Conservation (phyloP, 306 rosid species). For the Vigna mungo region DNA sequence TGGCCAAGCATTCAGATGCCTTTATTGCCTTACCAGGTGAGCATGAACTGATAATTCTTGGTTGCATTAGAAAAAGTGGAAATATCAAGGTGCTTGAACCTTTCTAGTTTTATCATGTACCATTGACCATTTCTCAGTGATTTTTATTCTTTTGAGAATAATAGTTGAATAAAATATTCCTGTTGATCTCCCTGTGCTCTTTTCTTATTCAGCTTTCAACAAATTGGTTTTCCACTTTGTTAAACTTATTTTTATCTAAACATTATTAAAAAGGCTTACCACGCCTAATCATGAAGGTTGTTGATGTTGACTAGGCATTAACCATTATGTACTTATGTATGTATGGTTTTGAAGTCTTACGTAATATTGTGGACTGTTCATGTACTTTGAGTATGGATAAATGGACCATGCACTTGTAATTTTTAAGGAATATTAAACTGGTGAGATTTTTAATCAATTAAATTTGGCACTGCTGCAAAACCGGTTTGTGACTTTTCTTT, state of each 20-base stretch:
- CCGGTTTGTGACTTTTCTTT: slow-evolving; percentile 35
- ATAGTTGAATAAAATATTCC: slow-evolving; percentile 17
- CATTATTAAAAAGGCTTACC: slow-evolving; percentile 35
- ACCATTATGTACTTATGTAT: slow-evolving; percentile 32
- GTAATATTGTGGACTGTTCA: slow-evolving; percentile 32
- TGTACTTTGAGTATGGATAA: slow-evolving; percentile 25
- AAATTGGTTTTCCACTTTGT: slow-evolving; percentile 3
- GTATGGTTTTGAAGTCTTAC: slow-evolving; percentile 24
- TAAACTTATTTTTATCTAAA: slow-evolving; percentile 24
- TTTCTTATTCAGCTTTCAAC: slow-evolving; percentile 30
- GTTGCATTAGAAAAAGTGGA: slow-evolving; percentile 40
- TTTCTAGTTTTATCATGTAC: slow-evolving; percentile 51
- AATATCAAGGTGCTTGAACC: slow-evolving; percentile 44
- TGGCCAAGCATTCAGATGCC: slow-evolving; percentile 99
- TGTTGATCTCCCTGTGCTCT: slow-evolving; percentile 6
- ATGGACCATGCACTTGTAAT: slow-evolving; percentile 7
- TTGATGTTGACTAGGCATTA: slow-evolving; percentile 42
- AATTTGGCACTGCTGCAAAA: slow-evolving; percentile 44
- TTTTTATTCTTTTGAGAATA: slow-evolving; percentile 41
- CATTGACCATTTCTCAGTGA: slow-evolving; percentile 51
- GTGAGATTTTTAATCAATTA: slow-evolving; percentile 33
- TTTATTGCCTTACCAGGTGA: slow-evolving; percentile 99
- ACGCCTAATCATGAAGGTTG: slow-evolving; percentile 47
- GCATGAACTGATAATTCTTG: slow-evolving; percentile 35
- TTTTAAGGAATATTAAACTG: slow-evolving; percentile 5